These are phyloP conservation scores for Eucalyptus erythrocorys DNA, from an alignment of 345 rosid species.

Conservation along the genomic window DNA sequence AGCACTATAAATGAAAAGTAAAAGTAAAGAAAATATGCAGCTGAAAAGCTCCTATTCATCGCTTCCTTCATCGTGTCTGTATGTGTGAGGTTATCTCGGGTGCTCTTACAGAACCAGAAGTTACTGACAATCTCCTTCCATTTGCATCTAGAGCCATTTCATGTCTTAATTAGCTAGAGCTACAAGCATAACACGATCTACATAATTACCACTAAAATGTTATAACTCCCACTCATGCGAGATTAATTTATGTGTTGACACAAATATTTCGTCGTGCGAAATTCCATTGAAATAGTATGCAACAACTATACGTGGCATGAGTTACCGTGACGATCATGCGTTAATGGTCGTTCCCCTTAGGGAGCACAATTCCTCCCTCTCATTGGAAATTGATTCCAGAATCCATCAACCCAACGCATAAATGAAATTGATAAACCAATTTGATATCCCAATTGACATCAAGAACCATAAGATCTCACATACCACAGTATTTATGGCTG, in stretches of 20 bases:
- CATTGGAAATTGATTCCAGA: neutral
- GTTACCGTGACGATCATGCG: neutral
- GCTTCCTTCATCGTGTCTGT: neutral
- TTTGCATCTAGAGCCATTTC: conserved; percentile 57
- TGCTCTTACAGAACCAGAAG: conserved; percentile 44
- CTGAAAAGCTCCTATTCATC: neutral
- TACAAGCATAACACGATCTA: conserved; percentile 20
- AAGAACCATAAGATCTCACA: neutral
- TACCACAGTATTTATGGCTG: neutral
- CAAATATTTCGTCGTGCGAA: too few species aligned
- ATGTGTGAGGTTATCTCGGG: conserved; percentile 25
- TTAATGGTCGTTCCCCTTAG: neutral
- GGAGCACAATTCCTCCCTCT: neutral
- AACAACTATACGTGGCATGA: neutral
- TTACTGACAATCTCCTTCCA: conserved; percentile 37
- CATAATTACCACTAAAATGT: neutral
- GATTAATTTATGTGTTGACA: neutral
- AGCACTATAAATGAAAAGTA: neutral
- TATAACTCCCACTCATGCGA: neutral
- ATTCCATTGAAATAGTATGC: neutral
- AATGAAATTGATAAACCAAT: neutral
- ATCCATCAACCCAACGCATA: neutral
- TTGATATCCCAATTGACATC: neutral
- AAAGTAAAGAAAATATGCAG: neutral
- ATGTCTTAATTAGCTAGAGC: conserved; percentile 20